Conservation (phyloP, 2,329 filamentous ascomycete genomes). For the Exophiala xenobiotica region DNA sequence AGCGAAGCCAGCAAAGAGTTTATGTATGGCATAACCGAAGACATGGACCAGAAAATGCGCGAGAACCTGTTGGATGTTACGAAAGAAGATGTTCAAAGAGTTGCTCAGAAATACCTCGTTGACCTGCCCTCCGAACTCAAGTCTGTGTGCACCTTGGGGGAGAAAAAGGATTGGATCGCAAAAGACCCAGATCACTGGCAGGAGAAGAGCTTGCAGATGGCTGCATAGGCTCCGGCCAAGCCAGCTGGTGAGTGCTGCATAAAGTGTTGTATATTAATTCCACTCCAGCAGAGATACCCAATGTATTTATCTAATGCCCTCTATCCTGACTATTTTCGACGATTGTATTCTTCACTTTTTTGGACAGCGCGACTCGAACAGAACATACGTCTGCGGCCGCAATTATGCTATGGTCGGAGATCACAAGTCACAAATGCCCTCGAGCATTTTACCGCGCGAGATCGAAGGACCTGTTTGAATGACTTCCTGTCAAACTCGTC, state of each 20-base stretch:
- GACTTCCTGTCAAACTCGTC: constrained; percentile 11
- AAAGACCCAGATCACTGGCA: constrained; percentile 24
- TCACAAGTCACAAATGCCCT: constrained; percentile 46
- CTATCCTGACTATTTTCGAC: constrained; percentile 20
- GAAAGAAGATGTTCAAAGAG: constrained; percentile 73
- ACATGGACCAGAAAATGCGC: constrained; percentile 82
- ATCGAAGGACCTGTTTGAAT: constrained; percentile 35
- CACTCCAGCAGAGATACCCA: constrained; percentile 27
- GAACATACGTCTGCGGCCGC: constrained; percentile 51
- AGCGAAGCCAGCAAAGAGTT: constrained; percentile 85
- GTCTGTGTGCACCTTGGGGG: constrained; percentile 73
- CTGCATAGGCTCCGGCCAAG: constrained; percentile 21
- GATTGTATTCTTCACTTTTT: constrained; percentile 9
- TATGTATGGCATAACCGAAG: constrained; percentile 77
- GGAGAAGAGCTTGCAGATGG: constrained; percentile 26
- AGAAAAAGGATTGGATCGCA: constrained; percentile 67
- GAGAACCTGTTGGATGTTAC: constrained; percentile 85
- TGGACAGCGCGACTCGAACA: constrained; percentile 53
- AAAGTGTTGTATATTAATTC: constrained; percentile 22
- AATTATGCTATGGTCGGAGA: constrained; percentile 48
- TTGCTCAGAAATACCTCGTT: constrained; percentile 78
- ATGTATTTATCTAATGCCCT: constrained; percentile 7
- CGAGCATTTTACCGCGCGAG: constrained; percentile 48
- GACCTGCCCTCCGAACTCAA: constrained; percentile 60
- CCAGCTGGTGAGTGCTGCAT: constrained; percentile 1